A percentile compares a stretch with the other conserved stretches of the same genome.
These are phyloP conservation scores for Adansonia grandidieri DNA, from an alignment of 441 rosid genomes.

Conservation along the genomic window DNA sequence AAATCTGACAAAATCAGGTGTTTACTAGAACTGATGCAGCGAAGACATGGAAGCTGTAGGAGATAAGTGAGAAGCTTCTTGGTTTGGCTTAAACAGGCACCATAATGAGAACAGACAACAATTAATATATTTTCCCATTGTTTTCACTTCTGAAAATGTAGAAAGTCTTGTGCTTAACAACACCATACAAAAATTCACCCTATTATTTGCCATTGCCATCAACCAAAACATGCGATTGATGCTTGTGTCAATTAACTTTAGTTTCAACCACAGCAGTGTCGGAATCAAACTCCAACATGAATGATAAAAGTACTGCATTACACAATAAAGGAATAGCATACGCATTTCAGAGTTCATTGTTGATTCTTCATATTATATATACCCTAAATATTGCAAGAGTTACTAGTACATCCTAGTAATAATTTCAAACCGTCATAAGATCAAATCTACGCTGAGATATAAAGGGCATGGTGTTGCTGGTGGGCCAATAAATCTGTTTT, in stretches of 20 bases:
- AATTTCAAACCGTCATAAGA: background rate
- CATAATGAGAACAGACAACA: background rate
- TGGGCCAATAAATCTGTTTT: background rate
- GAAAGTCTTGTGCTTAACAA: too few relatives aligned
- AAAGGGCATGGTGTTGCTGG: background rate
- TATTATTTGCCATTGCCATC: background rate
- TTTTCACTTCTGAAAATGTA: too few relatives aligned
- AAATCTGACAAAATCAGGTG: too few relatives aligned
- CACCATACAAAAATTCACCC: background rate
- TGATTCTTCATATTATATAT: background rate
- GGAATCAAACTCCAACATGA: background rate
- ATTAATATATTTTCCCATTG: too few relatives aligned
- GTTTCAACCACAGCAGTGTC: background rate
- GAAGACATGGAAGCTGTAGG: too few relatives aligned
- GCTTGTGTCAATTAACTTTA: slow-evolving; percentile 2
- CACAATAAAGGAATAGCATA: background rate
- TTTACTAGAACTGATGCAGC: too few relatives aligned
- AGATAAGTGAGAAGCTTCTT: too few relatives aligned
- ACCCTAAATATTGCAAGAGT: background rate
- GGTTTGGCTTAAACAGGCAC: too few relatives aligned
- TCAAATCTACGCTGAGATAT: background rate
- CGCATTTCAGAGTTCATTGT: background rate
- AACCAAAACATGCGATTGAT: background rate
- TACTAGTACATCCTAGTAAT: background rate
- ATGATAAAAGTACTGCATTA: background rate